Base-by-base conservation (phyloP, 345 rosid genomes). In the Nephelium lappaceum region DNA sequence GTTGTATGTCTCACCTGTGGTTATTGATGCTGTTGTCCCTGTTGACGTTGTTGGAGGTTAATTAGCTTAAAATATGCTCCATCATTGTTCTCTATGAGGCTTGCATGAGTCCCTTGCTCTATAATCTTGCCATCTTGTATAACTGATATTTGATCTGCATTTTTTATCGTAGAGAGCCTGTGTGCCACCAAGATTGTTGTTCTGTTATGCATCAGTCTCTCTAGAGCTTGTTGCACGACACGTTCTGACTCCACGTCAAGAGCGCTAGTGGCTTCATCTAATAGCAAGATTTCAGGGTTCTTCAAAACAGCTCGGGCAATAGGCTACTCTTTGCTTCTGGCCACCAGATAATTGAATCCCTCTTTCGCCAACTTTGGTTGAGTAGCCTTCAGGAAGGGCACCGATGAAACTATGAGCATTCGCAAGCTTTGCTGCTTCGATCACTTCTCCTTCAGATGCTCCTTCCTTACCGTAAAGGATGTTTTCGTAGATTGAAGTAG, bases 181-280 rank as follows among this genome's bases (percentile, higher is more conserved):
- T 97, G 99, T 7, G 99, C 98, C 83, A 97, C 99, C 79, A 97
- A 83, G 25, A 97, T 83, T 0, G 98, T 94, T 6, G 99, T 93
- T 23, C 98, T 83, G 80, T 88, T 88, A 72, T 68, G 86, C 98
- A 94, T 97, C 78, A 97, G 74, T 67, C 90, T 82, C 70, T 97
- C 98, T 39, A 97, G 84, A n/a, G 99, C 99, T 87, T 94, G 95
- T 63, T 94, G 98, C 77, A 95, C 98, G 4, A 93, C 84, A 1
- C 91, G 90, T 78, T 96, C 98, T 0, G 97, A 94, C 77, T 93
- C 99, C 39, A 87, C 83, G 0, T 94, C 98, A 8, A 96, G 84
- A 62, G 98, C 99, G 66, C 97, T 94, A 0, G 98, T 96, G 47
- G 98, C 98, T 86, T 96, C 98, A 60, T 96, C 99, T 61, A 96